Base-by-base conservation (phyloP, 2,329 filamentous ascomycete species). In the Fusarium praegraminearum region DNA sequence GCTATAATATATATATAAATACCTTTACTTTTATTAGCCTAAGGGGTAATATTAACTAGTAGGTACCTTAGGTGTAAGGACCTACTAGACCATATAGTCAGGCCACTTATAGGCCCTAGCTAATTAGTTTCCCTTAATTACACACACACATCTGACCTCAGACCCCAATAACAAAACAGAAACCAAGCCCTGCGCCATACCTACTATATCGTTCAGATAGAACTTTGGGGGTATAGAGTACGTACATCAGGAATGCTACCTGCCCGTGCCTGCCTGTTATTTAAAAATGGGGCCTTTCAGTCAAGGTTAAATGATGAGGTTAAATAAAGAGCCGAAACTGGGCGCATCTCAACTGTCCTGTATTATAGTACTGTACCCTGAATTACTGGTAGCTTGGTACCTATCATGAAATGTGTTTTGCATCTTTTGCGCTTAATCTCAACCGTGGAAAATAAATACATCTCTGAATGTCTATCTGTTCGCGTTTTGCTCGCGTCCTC, bases 401-500 rank as follows among this genome's bases (percentile, higher is more conserved):
- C 32, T 33, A 33, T 8, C 18, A 36, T 18, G 22, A 15, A 26
- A 7, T 43, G 9, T 16, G 5, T 43, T 43, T 43, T 69, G 46
- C 46, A 35, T 38, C 40, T 61, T 69, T 57, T 59, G 38, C 24
- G 44, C 32, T 40, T 54, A 38, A 20, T 52, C 43, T 28, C 46
- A 45, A 51, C 38, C 22, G 33, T 57, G 55, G 26, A 35, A 56
- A 33, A 9, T 20, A 43, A 43, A 33, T 22, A 9, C 24, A 18
- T 30, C 13, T 18, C 18, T 15, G 8, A 43, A 32, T n/a, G 12
- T n/a, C 28, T 40, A 40, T 24, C 13, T 41, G 16, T 13, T 24
- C 18, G 18, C 22, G 22, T 38, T 16, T 47, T 65, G 50, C 44
- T 65, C 58, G 65, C 65, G 58, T 44, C 47, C 61, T 65, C 59